These are phyloP conservation scores for Saturnispora gosingensis DNA, from an alignment of 805 yeast genomes.

Conservation along the genomic window DNA sequence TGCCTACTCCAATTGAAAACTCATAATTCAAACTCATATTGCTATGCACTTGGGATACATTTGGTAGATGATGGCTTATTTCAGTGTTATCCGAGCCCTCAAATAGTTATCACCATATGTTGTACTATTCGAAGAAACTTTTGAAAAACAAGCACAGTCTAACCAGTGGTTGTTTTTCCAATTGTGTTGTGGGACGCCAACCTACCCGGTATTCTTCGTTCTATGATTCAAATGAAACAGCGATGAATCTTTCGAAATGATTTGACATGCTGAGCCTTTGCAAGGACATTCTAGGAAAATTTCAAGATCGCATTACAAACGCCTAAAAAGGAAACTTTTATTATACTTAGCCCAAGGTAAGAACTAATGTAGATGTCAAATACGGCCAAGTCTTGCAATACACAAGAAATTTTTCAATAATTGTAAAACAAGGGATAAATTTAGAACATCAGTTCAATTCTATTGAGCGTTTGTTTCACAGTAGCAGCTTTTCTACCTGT, in stretches of 20 bases:
- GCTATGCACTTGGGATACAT: no score
- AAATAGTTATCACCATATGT: no score
- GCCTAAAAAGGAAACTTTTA: conserved; percentile 7
- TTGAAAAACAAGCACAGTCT: no score
- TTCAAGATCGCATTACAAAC: conserved; percentile 2
- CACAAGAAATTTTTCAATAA: not conserved
- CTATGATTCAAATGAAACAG: not conserved
- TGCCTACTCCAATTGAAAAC: no score
- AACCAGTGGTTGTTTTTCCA: no score
- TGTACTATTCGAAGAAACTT: no score
- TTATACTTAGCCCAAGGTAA: not conserved
- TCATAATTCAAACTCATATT: no score
- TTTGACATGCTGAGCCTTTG: not conserved
- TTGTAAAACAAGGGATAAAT: not conserved
- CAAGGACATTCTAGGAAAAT: not conserved
- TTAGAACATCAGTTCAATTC: not conserved
- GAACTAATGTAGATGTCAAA: not conserved
- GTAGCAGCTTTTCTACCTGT: not conserved
- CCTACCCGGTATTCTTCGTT: not conserved
- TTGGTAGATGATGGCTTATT: no score
- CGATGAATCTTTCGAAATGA: not conserved
- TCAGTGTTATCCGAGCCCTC: no score
- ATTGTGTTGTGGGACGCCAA: no score
- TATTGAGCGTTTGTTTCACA: not conserved
- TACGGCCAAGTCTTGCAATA: not conserved